Conservation (phyloP, 2,329 filamentous ascomycete genomes). For the Microdochium bolleyi region DNA sequence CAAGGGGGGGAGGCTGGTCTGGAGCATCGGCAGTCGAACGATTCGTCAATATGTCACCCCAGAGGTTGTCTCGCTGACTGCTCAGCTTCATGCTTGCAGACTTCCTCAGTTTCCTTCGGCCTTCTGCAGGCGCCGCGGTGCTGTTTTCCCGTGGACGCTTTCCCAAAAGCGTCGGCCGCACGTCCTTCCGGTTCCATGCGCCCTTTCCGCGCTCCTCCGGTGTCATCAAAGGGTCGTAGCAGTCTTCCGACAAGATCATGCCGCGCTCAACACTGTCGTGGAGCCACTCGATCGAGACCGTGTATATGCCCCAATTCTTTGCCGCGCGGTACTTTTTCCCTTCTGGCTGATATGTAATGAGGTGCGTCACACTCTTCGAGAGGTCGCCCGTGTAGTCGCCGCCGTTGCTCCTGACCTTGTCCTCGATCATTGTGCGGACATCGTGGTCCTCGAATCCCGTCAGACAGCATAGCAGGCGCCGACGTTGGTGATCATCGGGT, state of each 20-base stretch:
- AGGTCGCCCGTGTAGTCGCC: constrained; percentile 84
- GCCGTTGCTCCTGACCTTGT: constrained; percentile 60
- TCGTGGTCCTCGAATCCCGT: constrained; percentile 50
- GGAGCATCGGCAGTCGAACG: constrained; percentile 21
- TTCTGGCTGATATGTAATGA: constrained; percentile 70
- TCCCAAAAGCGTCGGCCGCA: constrained; percentile 37
- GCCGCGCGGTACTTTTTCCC: constrained; percentile 90
- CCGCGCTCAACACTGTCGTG: constrained; percentile 73
- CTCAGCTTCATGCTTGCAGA: constrained; percentile 79
- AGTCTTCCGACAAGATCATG: constrained; percentile 84
- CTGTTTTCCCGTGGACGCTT: constrained; percentile 51
- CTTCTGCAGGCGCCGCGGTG: constrained; percentile 38
- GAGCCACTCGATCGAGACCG: constrained; percentile 81
- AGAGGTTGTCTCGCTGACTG: constrained; percentile 75
- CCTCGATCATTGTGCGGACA: constrained; percentile 63
- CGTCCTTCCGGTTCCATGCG: constrained; percentile 58
- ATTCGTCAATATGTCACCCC: constrained; percentile 74
- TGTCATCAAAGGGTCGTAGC: constrained; percentile 70
- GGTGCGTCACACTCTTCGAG: constrained; percentile 77
- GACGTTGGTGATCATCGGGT: constrained; percentile 21
- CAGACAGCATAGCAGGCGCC: constrained; percentile 42
- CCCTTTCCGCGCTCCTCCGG: constrained; percentile 64
- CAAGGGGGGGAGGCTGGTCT: constrained; percentile 3
- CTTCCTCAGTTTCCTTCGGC: constrained; percentile 75
- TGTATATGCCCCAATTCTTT: constrained; percentile 70